These are phyloP conservation scores for Venturia aucupariae DNA, from an alignment of 2,329 filamentous ascomycete genomes.

Conservation along the genomic window DNA sequence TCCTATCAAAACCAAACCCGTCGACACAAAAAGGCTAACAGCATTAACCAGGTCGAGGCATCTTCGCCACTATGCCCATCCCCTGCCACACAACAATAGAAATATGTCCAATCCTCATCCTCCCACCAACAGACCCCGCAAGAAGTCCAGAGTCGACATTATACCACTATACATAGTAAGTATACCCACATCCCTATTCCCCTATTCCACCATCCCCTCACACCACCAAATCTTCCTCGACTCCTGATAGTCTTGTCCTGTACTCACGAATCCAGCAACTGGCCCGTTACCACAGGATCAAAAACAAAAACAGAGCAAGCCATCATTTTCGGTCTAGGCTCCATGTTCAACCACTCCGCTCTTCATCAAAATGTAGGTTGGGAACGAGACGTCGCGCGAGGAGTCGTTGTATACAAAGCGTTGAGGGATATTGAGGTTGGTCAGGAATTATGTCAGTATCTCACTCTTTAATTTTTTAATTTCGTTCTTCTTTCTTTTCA, in stretches of 20 bases:
- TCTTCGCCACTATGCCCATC: constrained; percentile 41
- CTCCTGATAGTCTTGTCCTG: too few relatives aligned
- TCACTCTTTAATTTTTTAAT: too few relatives aligned
- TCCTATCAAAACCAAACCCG: not conserved
- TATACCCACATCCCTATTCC: not conserved
- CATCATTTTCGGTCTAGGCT: constrained; percentile 45
- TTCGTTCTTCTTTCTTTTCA: not conserved
- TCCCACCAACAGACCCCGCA: constrained; percentile 39
- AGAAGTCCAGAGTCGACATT: constrained; percentile 43
- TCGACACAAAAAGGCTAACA: not conserved
- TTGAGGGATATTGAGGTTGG: constrained; percentile 41
- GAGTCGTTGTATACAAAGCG: constrained; percentile 41
- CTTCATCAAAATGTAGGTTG: constrained; percentile 47
- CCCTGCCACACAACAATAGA: constrained; percentile 41
- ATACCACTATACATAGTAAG: constrained; percentile 49
- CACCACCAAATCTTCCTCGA: not conserved
- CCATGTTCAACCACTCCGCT: constrained; percentile 50
- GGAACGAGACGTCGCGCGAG: constrained; percentile 38
- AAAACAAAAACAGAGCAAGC: constrained; percentile 31
- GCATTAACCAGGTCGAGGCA: constrained; percentile 38
- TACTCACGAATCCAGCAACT: constrained; percentile 29
- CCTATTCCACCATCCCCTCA: not conserved
- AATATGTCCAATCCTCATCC: constrained; percentile 42
- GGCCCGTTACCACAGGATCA: constrained; percentile 25
- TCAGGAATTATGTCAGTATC: constrained; percentile 44